Base-by-base conservation (phyloP, 1,139 yeast species). In the Geotrichum phurueaensis region DNA sequence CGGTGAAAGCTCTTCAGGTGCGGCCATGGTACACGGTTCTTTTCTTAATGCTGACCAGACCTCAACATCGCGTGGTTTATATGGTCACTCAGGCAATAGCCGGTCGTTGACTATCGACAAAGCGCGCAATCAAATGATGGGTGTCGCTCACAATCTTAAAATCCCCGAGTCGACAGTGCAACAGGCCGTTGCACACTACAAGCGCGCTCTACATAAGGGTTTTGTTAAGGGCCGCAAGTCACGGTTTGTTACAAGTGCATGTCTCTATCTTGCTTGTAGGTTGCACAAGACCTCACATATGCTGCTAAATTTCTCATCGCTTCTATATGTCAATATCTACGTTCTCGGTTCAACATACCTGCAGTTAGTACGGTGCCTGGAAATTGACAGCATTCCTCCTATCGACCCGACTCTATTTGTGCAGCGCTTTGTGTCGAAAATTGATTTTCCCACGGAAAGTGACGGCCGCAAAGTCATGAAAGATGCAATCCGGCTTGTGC, bases 221-320 rank as follows among this genome's bases (percentile, higher is more conserved):
- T 94, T 94, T 71, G 98, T 94, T 25, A 96, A 94, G 73, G 99
- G 99, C 15, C 81, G 99, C 68, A 78, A 96, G 65, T 89, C 97
- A 1, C 97, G 91, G 71, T 92, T 92, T 70, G 98, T 94, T 5
- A 85, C 92, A 60, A 96, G 97, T 0, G 91, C 99, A 0, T 94
- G 99, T 74, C 79, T 94, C 36, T 94, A 94, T 70, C 84, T 94
- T 60, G 97, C 98, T 0, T 94, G 99, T 73, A 85, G 99, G 69
- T 86, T 86, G 71, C 95, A 88, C 69, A 83, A 84, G 71, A 92
- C 98, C 1, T 92, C 88, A 66, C 98, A 94, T 71, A 90, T 94
- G 96, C 80, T 94, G 69, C 91, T 94, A 69, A 99, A 95, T 75
- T 94, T 94, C 73, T 87, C 96, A 33, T 89, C 96, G 52, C 79